These are phyloP conservation scores for Metschnikowia proteae DNA, from an alignment of 805 yeast species.

Conservation along the genomic window DNA sequence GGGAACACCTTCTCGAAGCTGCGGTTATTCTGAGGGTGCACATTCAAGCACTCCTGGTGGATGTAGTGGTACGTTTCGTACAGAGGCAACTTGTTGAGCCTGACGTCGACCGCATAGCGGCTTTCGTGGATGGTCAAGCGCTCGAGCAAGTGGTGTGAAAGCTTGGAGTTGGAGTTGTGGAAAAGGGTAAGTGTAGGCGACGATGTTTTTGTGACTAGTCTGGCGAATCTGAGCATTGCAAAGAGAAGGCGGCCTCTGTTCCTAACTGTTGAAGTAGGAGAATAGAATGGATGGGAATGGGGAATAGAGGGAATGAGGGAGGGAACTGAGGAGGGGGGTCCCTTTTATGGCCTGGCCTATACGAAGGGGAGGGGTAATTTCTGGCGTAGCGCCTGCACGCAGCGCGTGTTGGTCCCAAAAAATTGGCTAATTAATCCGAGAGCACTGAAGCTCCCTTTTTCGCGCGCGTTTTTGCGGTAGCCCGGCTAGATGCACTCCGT, in stretches of 20 bases:
- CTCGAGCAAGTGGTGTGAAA: slow-evolving; percentile 26
- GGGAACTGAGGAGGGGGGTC: not conserved
- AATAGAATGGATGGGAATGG: too few species aligned
- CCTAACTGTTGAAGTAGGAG: not conserved
- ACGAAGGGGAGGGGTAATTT: slow-evolving; percentile 16
- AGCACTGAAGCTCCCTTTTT: not conserved
- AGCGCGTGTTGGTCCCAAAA: slow-evolving; percentile 6
- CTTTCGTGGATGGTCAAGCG: slow-evolving; percentile 19
- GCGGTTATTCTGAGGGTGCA: slow-evolving; percentile 20
- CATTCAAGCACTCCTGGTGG: slow-evolving; percentile 20
- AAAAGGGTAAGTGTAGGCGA: slow-evolving; percentile 24
- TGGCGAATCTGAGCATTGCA: slow-evolving; percentile 17
- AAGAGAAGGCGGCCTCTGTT: not conserved
- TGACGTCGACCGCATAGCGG: slow-evolving; percentile 21
- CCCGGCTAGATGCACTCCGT: slow-evolving; percentile 4
- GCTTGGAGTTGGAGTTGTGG: slow-evolving; percentile 28
- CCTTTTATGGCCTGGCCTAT: slow-evolving; percentile 3
- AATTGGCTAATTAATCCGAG: slow-evolving; percentile 12
- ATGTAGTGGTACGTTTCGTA: slow-evolving; percentile 18
- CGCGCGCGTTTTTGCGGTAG: slow-evolving; percentile 10
- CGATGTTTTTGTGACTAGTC: slow-evolving; percentile 13
- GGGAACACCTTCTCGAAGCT: slow-evolving; percentile 20
- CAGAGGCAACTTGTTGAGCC: slow-evolving; percentile 18
- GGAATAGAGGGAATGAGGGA: not conserved
- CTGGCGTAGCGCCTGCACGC: slow-evolving; percentile 12